Base-by-base conservation (phyloP, 495 filamentous ascomycete genomes). In the Tetracladium marchalianum region DNA sequence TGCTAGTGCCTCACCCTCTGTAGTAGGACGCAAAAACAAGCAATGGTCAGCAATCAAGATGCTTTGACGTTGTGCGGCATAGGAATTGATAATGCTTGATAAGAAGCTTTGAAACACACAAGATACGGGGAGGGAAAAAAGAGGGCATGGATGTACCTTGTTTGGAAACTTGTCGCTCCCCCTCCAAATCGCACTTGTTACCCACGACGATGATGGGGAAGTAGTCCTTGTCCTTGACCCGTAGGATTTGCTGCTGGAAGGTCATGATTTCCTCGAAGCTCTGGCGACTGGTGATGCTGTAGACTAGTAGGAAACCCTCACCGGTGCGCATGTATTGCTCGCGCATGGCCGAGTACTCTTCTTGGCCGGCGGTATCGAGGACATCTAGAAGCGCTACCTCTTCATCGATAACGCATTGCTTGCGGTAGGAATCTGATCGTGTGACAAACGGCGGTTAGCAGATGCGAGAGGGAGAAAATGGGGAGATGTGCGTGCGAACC, bases 321-420 rank as follows among this genome's bases (percentile, higher is more conserved):
- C 92, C 92, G 32, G 93, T 98, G 56, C 92, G 84, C 92, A 98
- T 98, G 75, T 98, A 98, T 71, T 98, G 92, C 71, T 98, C 92
- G 52, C 92, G 80, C 92, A 98, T 98, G 43, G 92, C 92, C 33
- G 90, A 95, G 71, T 98, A 98, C 68, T 98, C 92, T 67, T 98
- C 92, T 68, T 98, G 92, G 44, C 92, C 92, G 44, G 92, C 92
- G 40, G 92, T 98, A 65, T 98, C 92, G 57, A 98, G 81, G 44
- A 98, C 90, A 64, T 98, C 92, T 61, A 98, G 82, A 85, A 96
- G 77, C 36, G 92, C 93, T 52, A 96, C 87, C 66, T 97, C 92
- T 57, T 96, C 92, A 63, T 98, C 92, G 64, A 98, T 93, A 45
- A 93, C 81, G 63, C 93, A 97, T 76, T 97, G 90, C 81, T 98